Evolutionary conservation across 2,329 filamentous ascomycete genomes (phyloP), one percentile per base, ranked within the genome.

Genomic region (Endothia cerciana): DNA sequence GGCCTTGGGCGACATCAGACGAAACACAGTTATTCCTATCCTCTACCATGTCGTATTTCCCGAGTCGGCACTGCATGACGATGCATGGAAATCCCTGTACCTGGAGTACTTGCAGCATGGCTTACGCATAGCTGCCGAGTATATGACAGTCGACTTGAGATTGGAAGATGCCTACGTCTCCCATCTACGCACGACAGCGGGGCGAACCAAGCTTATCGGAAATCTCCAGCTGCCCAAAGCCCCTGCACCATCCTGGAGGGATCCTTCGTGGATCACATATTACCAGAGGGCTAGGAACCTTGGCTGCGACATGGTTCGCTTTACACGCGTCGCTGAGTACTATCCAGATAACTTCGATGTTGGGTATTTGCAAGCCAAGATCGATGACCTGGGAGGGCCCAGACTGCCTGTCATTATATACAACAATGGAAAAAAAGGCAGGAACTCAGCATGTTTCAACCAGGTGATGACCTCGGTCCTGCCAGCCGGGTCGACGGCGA

Each of bases 391-490:
- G 3, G 75, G 78, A 0, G 78, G 78, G 0, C 76, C 78, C 0
- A 77, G 77, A 6, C 75, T 87, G 17, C 86, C 88, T 0, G 66
- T 91, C 1, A 85, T 89, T 28, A 83, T 85, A 11, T 91, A 89
- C 76, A 91, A 91, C 70, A 87, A 87, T 0, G 89, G 89, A 0
- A 75, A 79, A 7, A 76, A 86, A 4, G 90, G 90, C 0, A 83
- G 88, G 51, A 82, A 84, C 58, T 92, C 90, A 0, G 84, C 85
- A 33, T 89, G 85, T 68, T 88, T 90, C 75, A 92, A 92, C 70
- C 82, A 82, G 30, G 81, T 88, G 1, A 76, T 92, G 13, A 89
- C 88, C 0, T 85, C 85, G 4, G 88, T 91, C 3, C 79, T 83
- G 8, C 82, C 86, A 25, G 76, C 76, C 10, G 67, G 76, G 66